Conservation (phyloP, 2,329 filamentous ascomycete species). For the Colletotrichum phormii region DNA sequence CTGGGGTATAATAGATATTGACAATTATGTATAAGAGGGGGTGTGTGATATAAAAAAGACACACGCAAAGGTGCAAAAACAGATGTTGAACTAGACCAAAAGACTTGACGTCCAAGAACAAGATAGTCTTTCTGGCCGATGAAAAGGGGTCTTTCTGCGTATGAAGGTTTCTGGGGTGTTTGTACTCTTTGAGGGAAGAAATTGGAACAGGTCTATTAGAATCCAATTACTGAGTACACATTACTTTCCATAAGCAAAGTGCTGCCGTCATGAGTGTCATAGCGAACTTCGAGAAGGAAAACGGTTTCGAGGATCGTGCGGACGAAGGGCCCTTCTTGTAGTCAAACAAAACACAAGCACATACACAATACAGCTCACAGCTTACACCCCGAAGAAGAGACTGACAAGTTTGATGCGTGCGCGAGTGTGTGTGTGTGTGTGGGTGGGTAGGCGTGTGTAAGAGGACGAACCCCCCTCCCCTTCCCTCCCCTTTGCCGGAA, state of each 20-base stretch:
- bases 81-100: not conserved
- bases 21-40: constrained; percentile 11
- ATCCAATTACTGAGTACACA: constrained; percentile 24
- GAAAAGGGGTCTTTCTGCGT: not conserved
- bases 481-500: not conserved
- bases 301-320: constrained; percentile 26
- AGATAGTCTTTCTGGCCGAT: not conserved
- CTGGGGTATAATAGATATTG: constrained; percentile 18
- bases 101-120: not conserved
- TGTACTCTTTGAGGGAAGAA: constrained; percentile 9
- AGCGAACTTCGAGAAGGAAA: constrained; percentile 24
- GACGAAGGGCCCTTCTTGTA: constrained; percentile 26
- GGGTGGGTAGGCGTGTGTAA: not conserved
- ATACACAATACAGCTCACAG: not conserved
- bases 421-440: not conserved
- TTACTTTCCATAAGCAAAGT: constrained; percentile 27
- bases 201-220: constrained; percentile 20
- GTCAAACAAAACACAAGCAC: not conserved
- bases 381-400: not conserved
- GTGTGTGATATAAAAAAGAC: not conserved
- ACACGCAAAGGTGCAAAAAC: not conserved
- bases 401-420: not conserved
- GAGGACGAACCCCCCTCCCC: not conserved
- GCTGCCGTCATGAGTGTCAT: constrained; percentile 25
- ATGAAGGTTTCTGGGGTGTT: not conserved